These are phyloP conservation scores for Pythium grandisporangium DNA, from an alignment of 352 stramenopile species.

Conservation along the genomic window DNA sequence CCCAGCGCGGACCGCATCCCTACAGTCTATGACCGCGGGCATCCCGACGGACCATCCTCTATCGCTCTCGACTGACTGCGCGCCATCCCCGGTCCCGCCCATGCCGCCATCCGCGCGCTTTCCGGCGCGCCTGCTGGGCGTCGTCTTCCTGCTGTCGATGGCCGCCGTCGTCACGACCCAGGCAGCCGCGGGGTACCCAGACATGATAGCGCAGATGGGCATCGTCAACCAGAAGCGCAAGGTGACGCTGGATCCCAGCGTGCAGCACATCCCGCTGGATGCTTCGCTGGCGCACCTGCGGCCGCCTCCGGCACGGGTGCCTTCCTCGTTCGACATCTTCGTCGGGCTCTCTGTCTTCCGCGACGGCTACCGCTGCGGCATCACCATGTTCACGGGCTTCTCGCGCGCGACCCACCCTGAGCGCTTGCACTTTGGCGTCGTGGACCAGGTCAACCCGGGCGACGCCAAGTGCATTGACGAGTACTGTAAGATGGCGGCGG, in stretches of 20 bases:
- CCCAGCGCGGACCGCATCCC: no score
- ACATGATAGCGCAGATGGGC: constrained; percentile 5
- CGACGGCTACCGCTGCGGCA: constrained; percentile 69
- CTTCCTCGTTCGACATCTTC: constrained; percentile 39
- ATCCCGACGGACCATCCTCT: no score
- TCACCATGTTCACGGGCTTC: constrained; percentile 74
- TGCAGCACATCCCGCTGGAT: constrained; percentile 54
- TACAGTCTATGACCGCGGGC: no score
- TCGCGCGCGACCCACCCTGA: constrained; percentile 62
- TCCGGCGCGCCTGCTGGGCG: neutral
- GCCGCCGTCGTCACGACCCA: neutral
- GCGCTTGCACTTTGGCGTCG: constrained; percentile 68
- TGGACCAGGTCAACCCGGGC: constrained; percentile 72
- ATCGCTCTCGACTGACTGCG: no score
- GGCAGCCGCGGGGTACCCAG: no score
- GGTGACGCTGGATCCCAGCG: constrained; percentile 29
- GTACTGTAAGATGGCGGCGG: constrained; percentile 68
- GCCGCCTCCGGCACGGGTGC: constrained; percentile 35
- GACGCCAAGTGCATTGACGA: constrained; percentile 66
- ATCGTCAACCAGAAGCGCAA: neutral
- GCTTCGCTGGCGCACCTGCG: constrained; percentile 20
- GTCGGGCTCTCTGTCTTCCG: constrained; percentile 76
- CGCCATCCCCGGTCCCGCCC: no score
- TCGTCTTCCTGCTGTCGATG: neutral
- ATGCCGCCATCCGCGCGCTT: neutral